phyloP scores from a whole-genome alignment of 129 eudicot species.

The Mikania micrantha region DNA sequence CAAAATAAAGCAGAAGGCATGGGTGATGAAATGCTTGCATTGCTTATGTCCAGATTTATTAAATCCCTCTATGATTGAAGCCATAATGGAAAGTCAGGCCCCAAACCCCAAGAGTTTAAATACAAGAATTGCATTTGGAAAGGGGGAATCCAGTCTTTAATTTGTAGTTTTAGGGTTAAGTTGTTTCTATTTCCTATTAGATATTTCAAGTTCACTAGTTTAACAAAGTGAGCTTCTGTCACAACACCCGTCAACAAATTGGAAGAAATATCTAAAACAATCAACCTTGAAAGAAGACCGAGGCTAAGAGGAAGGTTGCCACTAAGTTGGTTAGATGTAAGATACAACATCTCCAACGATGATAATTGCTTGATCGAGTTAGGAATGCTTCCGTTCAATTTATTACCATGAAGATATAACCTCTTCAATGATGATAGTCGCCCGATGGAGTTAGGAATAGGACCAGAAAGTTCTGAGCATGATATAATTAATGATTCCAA shows the following conservation, averaged over 20 bases:
- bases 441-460: background rate
- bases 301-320: conserved; percentile 4
- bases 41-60: background rate
- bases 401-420: background rate
- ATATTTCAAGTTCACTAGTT: background rate
- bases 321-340: background rate
- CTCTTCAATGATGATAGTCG: background rate
- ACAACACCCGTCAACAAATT: conserved; percentile 3
- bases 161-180: conserved; percentile 2
- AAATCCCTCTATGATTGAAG: conserved; percentile 10
- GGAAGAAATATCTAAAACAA: background rate
- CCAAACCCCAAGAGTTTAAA: conserved; percentile 13
- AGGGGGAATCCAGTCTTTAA: conserved; percentile 11
- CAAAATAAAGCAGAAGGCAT: conserved; percentile 24
- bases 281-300: conserved; percentile 21
- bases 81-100: conserved; percentile 22
- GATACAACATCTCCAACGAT: conserved; percentile 8
- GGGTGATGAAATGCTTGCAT: conserved; percentile 5
- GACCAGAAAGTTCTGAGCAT: conserved; percentile 1
- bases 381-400: background rate
- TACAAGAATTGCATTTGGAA: background rate
- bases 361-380: background rate
- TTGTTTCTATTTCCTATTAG: conserved; percentile 8
- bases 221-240: conserved; percentile 1
- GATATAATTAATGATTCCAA: background rate